These are phyloP conservation scores for Cordyceps pruinosa DNA, from an alignment of 2,329 filamentous ascomycete genomes.

Conservation along the genomic window DNA sequence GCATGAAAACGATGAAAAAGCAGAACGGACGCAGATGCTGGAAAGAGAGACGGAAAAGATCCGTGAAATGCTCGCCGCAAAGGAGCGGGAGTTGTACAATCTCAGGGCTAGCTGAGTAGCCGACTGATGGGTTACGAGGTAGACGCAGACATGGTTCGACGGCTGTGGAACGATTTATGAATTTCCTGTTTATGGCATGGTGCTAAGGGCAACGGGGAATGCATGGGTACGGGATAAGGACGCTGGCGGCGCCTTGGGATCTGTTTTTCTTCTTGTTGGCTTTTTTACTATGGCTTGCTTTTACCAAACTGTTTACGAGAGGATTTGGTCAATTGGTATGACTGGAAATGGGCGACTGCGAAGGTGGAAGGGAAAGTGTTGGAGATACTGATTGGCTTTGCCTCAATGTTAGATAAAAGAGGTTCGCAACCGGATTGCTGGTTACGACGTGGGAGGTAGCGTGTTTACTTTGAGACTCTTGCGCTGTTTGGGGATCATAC, in stretches of 20 bases:
- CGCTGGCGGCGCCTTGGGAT: background rate
- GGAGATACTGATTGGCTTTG: background rate
- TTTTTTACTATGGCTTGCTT: too few species aligned
- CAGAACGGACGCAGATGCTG: slow-evolving; percentile 58
- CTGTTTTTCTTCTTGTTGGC: background rate
- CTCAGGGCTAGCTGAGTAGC: background rate
- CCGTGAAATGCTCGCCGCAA: slow-evolving; percentile 63
- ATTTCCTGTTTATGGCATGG: background rate
- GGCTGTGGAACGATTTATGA: slow-evolving; percentile 5
- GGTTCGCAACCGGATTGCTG: background rate
- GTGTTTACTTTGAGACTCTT: background rate
- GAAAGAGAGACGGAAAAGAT: slow-evolving; percentile 70
- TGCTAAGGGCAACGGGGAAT: background rate
- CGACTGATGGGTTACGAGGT: background rate
- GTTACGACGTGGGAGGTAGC: background rate
- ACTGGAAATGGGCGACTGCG: background rate
- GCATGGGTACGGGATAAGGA: background rate
- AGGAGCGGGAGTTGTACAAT: slow-evolving; percentile 58
- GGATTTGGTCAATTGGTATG: background rate
- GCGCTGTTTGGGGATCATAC: background rate
- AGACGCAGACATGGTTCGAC: background rate
- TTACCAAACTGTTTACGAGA: background rate
- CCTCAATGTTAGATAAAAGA: slow-evolving; percentile 1
- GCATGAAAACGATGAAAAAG: slow-evolving; percentile 46
- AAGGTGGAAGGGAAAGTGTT: background rate